Conservation (phyloP, 805 yeast species). For the Myxozyma lipomycoides region DNA sequence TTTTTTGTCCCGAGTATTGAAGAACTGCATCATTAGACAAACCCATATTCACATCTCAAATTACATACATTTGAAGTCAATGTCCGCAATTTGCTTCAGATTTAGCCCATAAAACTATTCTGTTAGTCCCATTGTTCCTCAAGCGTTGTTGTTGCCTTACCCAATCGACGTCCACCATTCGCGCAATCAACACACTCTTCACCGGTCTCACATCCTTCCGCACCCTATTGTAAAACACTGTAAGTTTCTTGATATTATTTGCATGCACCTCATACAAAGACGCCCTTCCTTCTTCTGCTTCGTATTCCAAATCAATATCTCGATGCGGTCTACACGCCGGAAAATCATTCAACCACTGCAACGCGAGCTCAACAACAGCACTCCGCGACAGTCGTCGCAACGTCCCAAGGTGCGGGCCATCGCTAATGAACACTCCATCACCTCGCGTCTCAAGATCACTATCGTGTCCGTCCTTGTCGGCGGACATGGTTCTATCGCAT, state of each 20-base stretch:
- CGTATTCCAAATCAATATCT: neutral
- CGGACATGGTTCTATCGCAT: too few relatives aligned
- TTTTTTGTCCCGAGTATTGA: too few relatives aligned
- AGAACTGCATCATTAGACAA: too few relatives aligned
- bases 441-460: too few relatives aligned
- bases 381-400: constrained; percentile 8
- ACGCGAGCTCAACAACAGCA: constrained; percentile 8
- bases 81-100: constrained; percentile 21
- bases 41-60: neutral
- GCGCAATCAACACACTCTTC: constrained; percentile 6
- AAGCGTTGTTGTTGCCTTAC: constrained; percentile 1
- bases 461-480: too few relatives aligned
- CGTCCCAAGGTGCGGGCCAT: too few relatives aligned
- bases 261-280: constrained; percentile 30
- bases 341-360: constrained; percentile 10
- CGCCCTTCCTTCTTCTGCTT: constrained; percentile 39
- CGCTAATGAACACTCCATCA: too few relatives aligned
- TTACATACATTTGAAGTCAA: constrained; percentile 22
- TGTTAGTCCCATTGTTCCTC: neutral
- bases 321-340: constrained; percentile 12
- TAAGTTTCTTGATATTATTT: neutral
- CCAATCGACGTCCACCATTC: constrained; percentile 24
- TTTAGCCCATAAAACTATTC: constrained; percentile 19
- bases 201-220: neutral
- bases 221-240: too few relatives aligned